Evolutionary conservation across 805 yeast species (phyloP).

Genomic region (Saccharomycopsis capsularis): DNA sequence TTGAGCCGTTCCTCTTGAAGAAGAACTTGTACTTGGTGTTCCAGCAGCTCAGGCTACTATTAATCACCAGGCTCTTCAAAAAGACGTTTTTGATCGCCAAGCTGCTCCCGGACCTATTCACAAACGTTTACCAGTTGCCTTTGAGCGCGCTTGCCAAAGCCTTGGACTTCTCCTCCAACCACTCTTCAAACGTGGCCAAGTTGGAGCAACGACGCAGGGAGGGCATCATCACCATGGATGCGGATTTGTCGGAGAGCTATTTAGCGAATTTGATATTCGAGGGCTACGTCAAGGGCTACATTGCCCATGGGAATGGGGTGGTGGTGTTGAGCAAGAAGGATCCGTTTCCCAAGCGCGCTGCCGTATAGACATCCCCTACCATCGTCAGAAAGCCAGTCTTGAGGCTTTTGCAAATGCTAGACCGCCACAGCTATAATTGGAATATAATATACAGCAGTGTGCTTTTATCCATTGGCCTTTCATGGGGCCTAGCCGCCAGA

Average conservation of each 20-base stretch:
- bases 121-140: constrained; percentile 18
- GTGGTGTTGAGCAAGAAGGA: constrained; percentile 68
- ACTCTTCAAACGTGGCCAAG: constrained; percentile 20
- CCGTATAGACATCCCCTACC: too few species aligned
- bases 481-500: too few species aligned
- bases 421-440: too few species aligned
- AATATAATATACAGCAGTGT: too few species aligned
- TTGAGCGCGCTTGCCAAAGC: constrained; percentile 40
- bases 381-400: too few species aligned
- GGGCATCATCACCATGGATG: constrained; percentile 20
- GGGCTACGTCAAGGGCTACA: constrained; percentile 67
- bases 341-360: constrained; percentile 53
- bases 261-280: constrained; percentile 58
- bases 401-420: too few species aligned
- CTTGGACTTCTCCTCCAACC: constrained; percentile 30
- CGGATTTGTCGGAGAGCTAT: constrained; percentile 60
- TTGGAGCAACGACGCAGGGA: constrained; percentile 13
- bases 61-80: constrained; percentile 45
- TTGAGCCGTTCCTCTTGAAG: constrained; percentile 46
- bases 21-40: constrained; percentile 56
- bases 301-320: constrained; percentile 68
- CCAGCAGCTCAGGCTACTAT: constrained; percentile 44
- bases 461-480: too few species aligned
- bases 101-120: constrained; percentile 2
- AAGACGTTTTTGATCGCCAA: constrained; percentile 26